These are phyloP conservation scores for Suillus variegatus DNA, from an alignment of 768 basidiomycete species.

Conservation along the genomic window DNA sequence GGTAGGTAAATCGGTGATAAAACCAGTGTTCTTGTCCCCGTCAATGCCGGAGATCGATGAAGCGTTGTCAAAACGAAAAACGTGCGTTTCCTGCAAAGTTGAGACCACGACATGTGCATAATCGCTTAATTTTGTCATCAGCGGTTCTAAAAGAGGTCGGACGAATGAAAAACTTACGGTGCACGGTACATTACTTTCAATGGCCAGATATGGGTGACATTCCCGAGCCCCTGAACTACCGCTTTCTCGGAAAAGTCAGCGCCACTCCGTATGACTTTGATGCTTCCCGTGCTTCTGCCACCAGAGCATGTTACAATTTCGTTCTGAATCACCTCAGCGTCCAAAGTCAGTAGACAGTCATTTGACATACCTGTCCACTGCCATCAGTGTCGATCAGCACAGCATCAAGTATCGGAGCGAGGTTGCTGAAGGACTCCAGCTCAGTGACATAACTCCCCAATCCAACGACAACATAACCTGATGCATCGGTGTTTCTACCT, in stretches of 20 bases:
- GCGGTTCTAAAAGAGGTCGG: not conserved
- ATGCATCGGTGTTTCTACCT: constrained; percentile 25
- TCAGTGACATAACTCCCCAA: constrained; percentile 61
- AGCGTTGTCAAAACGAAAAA: constrained; percentile 50
- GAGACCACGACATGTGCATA: constrained; percentile 64
- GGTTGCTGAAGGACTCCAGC: constrained; percentile 67
- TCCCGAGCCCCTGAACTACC: constrained; percentile 52
- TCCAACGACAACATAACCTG: constrained; percentile 51
- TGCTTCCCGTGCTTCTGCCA: constrained; percentile 69
- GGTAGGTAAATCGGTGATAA: constrained; percentile 55
- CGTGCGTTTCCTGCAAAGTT: constrained; percentile 52
- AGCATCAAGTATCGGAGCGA: constrained; percentile 85
- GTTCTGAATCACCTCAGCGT: constrained; percentile 40
- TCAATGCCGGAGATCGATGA: constrained; percentile 22
- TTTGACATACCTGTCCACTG: constrained; percentile 59
- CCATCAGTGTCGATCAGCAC: constrained; percentile 71
- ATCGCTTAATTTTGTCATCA: constrained; percentile 34
- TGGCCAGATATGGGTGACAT: constrained; percentile 65
- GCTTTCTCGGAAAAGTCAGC: constrained; percentile 76
- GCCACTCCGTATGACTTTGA: constrained; percentile 79
- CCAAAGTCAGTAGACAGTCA: not conserved
- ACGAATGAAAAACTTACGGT: constrained; percentile 39
- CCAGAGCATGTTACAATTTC: constrained; percentile 89
- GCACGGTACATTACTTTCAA: constrained; percentile 49
- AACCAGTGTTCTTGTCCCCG: constrained; percentile 47